Conservation (phyloP, 2,329 filamentous ascomycete species). For the Ilyonectria sp. region DNA sequence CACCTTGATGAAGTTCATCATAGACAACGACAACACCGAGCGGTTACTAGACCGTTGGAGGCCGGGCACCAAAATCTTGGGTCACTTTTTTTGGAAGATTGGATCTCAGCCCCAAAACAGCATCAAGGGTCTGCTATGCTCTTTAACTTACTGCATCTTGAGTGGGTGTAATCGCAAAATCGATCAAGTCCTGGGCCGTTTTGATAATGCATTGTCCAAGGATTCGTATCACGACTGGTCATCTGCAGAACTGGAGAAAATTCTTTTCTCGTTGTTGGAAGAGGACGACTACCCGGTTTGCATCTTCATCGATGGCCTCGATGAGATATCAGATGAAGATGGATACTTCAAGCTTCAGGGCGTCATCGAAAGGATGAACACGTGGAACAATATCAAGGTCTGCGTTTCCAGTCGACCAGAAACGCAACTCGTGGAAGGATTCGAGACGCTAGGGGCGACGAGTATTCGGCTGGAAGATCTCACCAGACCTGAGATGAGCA, state of each 20-base stretch:
- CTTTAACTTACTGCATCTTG: slow-evolving; percentile 40
- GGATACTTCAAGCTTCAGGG: slow-evolving; percentile 6
- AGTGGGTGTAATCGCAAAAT: not conserved
- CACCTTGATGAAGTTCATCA: slow-evolving; percentile 27
- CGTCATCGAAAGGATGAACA: not conserved
- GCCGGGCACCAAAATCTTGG: not conserved
- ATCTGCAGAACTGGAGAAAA: slow-evolving; percentile 15
- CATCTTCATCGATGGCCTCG: slow-evolving; percentile 41
- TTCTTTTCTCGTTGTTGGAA: slow-evolving; percentile 15
- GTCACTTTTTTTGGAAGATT: slow-evolving; percentile 33
- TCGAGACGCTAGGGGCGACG: not conserved
- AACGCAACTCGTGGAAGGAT: slow-evolving; percentile 9
- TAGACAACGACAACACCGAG: not conserved
- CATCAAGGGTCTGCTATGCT: slow-evolving; percentile 43
- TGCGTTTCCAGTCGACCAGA: slow-evolving; percentile 37
- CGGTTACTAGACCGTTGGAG: not conserved
- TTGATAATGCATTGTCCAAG: slow-evolving; percentile 28
- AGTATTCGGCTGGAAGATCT: slow-evolving; percentile 26
- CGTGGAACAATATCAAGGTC: slow-evolving; percentile 26
- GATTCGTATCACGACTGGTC: slow-evolving; percentile 39
- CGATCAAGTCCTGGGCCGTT: not conserved
- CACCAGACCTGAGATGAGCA: slow-evolving; percentile 26
- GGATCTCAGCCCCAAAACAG: slow-evolving; percentile 24
- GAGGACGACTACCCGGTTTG: slow-evolving; percentile 12
- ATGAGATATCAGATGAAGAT: slow-evolving; percentile 31